Evolutionary conservation across 495 filamentous ascomycete species (phyloP).

Genomic region (Daldinia caldariorum): DNA sequence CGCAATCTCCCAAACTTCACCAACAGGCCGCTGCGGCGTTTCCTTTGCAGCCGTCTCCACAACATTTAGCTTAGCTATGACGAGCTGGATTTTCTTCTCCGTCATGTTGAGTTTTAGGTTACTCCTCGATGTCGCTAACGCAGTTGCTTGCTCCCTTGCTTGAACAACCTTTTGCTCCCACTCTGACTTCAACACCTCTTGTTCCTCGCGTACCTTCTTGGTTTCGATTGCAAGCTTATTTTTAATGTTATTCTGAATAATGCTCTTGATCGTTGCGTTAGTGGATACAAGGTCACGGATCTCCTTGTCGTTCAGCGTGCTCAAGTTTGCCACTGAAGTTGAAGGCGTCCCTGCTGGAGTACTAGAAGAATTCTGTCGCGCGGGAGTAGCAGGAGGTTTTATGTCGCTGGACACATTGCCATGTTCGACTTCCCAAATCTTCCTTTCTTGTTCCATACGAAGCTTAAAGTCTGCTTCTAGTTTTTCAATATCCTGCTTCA

Average conservation of each 20-base stretch:
- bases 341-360: slow-evolving; percentile 45
- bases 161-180: slow-evolving; percentile 61
- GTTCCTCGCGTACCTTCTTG: slow-evolving; percentile 66
- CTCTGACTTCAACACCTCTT: slow-evolving; percentile 57
- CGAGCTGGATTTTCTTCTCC: slow-evolving; percentile 71
- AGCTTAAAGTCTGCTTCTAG: slow-evolving; percentile 69
- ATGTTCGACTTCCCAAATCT: slow-evolving; percentile 63
- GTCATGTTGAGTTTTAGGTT: slow-evolving; percentile 80
- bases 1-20: slow-evolving; percentile 84
- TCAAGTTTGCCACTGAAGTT: slow-evolving; percentile 51
- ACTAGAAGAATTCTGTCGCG: slow-evolving; percentile 41
- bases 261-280: slow-evolving; percentile 71
- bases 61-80: slow-evolving; percentile 76
- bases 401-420: slow-evolving; percentile 40
- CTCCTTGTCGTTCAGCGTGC: slow-evolving; percentile 66
- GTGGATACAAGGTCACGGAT: slow-evolving; percentile 70
- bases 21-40: slow-evolving; percentile 82
- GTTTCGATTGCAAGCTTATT: slow-evolving; percentile 65
- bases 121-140: slow-evolving; percentile 70
- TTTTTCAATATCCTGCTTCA: slow-evolving; percentile 65
- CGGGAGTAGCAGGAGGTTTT: slow-evolving; percentile 48
- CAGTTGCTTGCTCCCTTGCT: slow-evolving; percentile 62
- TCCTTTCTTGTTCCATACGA: slow-evolving; percentile 71
- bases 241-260: slow-evolving; percentile 74
- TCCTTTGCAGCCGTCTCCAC: slow-evolving; percentile 82